Conservation (phyloP, 2,329 filamentous ascomycete genomes). For the Coccinonectria pachysandricola region DNA sequence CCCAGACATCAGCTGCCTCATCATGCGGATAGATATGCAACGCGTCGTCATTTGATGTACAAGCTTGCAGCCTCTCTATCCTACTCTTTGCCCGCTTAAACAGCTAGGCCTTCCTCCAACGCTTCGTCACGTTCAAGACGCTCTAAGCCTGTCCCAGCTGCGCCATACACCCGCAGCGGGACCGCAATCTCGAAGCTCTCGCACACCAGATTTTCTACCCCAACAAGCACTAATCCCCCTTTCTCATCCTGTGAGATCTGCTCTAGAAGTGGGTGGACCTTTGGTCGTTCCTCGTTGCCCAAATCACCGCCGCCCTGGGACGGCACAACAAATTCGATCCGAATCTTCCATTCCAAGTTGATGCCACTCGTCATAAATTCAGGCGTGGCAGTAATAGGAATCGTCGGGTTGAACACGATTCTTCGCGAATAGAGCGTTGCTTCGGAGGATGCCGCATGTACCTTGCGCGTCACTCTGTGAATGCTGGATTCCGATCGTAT, state of each 20-base stretch:
- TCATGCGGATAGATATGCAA: too few species aligned
- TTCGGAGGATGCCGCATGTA: slow-evolving; percentile 69
- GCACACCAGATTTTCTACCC: slow-evolving; percentile 66
- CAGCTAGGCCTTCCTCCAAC: slow-evolving; percentile 33
- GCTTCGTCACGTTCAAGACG: slow-evolving; percentile 45
- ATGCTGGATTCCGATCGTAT: slow-evolving; percentile 79
- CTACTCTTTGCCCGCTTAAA: slow-evolving; percentile 21
- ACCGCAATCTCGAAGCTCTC: slow-evolving; percentile 89
- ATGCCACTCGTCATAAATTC: slow-evolving; percentile 88
- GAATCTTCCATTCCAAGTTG: slow-evolving; percentile 76
- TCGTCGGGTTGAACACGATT: slow-evolving; percentile 70
- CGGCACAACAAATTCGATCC: slow-evolving; percentile 86
- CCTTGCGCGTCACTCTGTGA: slow-evolving; percentile 72
- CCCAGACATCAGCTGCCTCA: too few species aligned
- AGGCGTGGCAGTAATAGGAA: slow-evolving; percentile 75
- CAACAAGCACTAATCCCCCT: slow-evolving; percentile 62
- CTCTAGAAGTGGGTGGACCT: slow-evolving; percentile 53
- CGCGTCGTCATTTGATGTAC: too few species aligned
- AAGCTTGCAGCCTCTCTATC: slow-evolving; percentile 1
- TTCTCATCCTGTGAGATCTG: slow-evolving; percentile 70
- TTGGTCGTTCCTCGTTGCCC: slow-evolving; percentile 11
- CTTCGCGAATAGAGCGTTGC: slow-evolving; percentile 72
- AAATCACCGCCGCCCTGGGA: slow-evolving; percentile 28
- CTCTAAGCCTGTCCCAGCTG: slow-evolving; percentile 46
- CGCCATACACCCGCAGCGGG: slow-evolving; percentile 70